Conservation (phyloP, 1,284 basidiomycete species). For the Garcileccinum viscosum region DNA sequence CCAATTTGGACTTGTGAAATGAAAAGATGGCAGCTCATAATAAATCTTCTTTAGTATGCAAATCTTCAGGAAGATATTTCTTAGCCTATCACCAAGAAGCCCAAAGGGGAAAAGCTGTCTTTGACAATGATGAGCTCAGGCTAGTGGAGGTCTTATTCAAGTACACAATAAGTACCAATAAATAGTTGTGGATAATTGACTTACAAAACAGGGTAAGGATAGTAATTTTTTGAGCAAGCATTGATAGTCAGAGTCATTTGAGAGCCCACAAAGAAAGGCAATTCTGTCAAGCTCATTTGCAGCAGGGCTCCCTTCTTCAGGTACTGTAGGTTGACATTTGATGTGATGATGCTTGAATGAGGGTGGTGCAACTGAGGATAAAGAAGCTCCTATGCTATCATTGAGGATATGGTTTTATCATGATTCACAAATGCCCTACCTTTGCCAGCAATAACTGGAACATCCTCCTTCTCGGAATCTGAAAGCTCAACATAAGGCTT, state of each 20-base stretch:
- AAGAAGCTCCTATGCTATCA: background rate
- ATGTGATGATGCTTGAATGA: background rate
- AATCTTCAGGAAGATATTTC: background rate
- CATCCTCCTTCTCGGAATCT: background rate
- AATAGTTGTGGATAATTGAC: background rate
- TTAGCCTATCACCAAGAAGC: background rate
- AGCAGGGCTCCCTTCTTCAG: background rate
- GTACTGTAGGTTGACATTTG: background rate
- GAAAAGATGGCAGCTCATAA: background rate
- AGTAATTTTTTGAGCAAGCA: background rate
- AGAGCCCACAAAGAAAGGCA: background rate
- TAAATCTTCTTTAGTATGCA: background rate
- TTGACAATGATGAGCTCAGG: background rate
- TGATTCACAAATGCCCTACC: background rate
- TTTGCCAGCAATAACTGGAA: background rate
- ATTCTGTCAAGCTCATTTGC: background rate
- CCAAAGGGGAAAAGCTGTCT: background rate
- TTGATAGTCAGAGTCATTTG: background rate
- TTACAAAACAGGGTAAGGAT: background rate
- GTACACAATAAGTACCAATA: background rate
- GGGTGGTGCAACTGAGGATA: background rate
- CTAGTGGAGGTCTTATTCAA: background rate
- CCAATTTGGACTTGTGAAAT: background rate
- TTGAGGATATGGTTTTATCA: background rate
- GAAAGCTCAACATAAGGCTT: background rate